phyloP scores from a whole-genome alignment of 1,139 yeast genomes.

The Hemisphaericaspora lyxosophila region DNA sequence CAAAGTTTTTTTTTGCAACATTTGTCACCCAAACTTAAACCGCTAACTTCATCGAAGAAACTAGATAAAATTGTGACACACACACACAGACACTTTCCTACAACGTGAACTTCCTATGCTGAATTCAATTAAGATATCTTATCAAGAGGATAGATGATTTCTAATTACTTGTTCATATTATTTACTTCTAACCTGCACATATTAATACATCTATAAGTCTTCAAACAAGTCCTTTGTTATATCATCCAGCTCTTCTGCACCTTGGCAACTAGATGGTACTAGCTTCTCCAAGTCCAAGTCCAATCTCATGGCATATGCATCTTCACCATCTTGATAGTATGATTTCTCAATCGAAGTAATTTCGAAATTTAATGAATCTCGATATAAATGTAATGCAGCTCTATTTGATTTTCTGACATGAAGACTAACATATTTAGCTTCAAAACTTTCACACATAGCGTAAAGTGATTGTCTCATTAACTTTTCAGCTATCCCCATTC shows the following conservation, averaged over 20 bases:
- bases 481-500: conserved; percentile 93
- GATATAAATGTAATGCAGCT: conserved; percentile 90
- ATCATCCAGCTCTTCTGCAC: conserved; percentile 47
- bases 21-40: no score
- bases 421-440: conserved; percentile 80
- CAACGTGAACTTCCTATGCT: no score
- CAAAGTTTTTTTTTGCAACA: no score
- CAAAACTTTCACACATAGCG: conserved; percentile 79
- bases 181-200: neutral
- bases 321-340: conserved; percentile 96
- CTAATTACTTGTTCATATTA: neutral
- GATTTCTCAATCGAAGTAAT: conserved; percentile 79
- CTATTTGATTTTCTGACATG: conserved; percentile 93
- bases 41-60: no score
- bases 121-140: no score
- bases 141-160: neutral
- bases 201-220: conserved; percentile 15
- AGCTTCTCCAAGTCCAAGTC: conserved; percentile 57
- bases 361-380: conserved; percentile 81
- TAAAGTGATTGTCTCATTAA: conserved; percentile 83
- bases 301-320: conserved; percentile 95
- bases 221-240: conserved; percentile 40
- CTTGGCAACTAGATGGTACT: conserved; percentile 45
- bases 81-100: no score
- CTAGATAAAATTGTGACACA: no score